Evolutionary conservation across 169 alveolate genomes (phyloP), one percentile per base, ranked within the genome.

Genomic region (Plasmodium vinckei): DNA sequence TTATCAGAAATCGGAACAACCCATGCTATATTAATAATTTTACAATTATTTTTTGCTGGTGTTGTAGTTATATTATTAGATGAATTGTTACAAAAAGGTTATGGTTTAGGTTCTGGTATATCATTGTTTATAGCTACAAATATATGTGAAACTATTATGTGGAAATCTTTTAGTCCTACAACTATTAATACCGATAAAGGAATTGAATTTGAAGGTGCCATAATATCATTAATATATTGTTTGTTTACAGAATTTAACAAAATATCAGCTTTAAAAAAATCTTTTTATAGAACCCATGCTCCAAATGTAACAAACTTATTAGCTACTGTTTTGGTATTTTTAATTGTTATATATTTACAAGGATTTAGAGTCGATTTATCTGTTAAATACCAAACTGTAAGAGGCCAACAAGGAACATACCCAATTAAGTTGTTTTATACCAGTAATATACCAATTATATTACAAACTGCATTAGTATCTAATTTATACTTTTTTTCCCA

Each of bases 371-470:
- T 98, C 15, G 99, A 98, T 89, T 93, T 98, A 47, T 96, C 99
- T 13, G 97, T 98, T 42, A 96, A 97, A 93, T 95, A 97, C 92
- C 98, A 97, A 63, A 98, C 96, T 87, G 98, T 98, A 70, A 94
- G 99, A 46, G 99, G 99, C 9, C 98, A 97, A 89, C 96, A 97
- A 89, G 98, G 99, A 68, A 95, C 99, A 27, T 99, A 98, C 95
- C 99, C 99, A 54, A 99, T 99, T 92, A 99, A 98, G 94, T 97
- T 99, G 63, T 99, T 99, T 95, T 99, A 99, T 96, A 98, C 99
- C 71, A 97, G 99, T 46, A 99, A 99, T 98, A 98, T 99, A 84
- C 99, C 99, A 9, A 99, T 99, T 84, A 99, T 99, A 72, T 97
- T 99, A 72, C 99, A 98, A 93, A 95, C 97, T 15, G 99, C 99